Evolutionary conservation across 2,329 filamentous ascomycete species (phyloP), one percentile per base, ranked within the genome.

Genomic region (Apiospora aurea): DNA sequence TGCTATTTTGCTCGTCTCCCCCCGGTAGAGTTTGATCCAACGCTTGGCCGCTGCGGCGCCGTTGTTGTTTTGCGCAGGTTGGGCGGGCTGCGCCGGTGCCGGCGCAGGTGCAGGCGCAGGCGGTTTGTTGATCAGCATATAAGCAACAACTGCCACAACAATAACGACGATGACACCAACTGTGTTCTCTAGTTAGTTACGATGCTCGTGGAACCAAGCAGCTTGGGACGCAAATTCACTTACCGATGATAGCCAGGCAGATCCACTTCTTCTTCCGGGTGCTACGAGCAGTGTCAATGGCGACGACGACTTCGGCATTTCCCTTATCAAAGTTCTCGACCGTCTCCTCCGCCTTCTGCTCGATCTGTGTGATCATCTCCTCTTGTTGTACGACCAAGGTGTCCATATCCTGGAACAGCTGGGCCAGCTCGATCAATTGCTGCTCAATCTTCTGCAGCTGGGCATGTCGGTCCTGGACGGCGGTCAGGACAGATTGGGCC

Each of bases 251-350:
- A 78, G 92, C 91, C 76, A 97, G 84, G 87, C 95, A 97, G 81
- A 93, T 95, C 95, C 95, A 98, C 93, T 98, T 98, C 94, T 97
- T 97, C 85, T 91, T 94, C 77, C 94, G 89, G 69, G 93, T 94
- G 77, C 90, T 89, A 81, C 92, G 88, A 11, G 96, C 96, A 76
- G 94, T 97, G 73, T 88, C 87, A 74, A 97, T 93, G 16, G 95
- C 95, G n/a, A 89, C 89, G 51, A 88, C 91, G 73, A 98, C 93
- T 82, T 98, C 91, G 74, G 90, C 88, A 79, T 96, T 98, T 75
- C 92, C 96, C 81, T 96, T 93, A 78, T 92, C 90, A 67, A 98
- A 89, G 82, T 98, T 94, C 72, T 93, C 91, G 68, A 93, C 90
- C 51, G 96, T 93, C 79, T 97, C 93, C 82, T 97, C 93, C 49